Percentiles rank a stretch among this genome's conserved stretches.
phyloP scores from a whole-genome alignment of 2,329 filamentous ascomycete genomes.

The Claviceps africana region DNA sequence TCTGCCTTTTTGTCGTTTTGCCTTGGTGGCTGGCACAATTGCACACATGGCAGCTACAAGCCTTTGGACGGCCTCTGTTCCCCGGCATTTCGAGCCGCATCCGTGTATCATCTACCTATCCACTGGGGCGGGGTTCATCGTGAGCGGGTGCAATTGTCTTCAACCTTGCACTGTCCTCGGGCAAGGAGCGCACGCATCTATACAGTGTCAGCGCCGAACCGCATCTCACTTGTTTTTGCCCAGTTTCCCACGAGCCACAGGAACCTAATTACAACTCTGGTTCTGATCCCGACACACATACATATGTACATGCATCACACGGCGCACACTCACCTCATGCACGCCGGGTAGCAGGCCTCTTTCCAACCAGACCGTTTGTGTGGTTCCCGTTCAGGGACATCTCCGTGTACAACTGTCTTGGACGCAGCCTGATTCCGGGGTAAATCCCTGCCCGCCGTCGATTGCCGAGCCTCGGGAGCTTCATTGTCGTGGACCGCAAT shows the following conservation, averaged over 20 bases:
- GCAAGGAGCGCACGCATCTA: not conserved
- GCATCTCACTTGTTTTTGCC: slow-evolving; percentile 1
- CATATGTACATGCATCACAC: not conserved
- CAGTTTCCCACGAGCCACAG: not conserved
- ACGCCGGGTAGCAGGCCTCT: not conserved
- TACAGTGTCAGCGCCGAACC: not conserved
- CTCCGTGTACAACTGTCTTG: not conserved
- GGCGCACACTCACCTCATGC: not conserved
- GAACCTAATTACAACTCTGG: not conserved
- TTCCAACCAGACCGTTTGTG: not conserved
- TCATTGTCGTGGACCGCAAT: no score
- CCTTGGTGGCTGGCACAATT: no score
- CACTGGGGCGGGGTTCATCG: no score
- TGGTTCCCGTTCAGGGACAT: not conserved
- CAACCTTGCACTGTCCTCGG: not conserved
- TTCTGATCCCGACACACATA: no score
- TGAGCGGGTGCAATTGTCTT: no score
- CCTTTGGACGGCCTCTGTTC: no score
- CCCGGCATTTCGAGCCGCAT: no score
- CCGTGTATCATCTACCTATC: no score
- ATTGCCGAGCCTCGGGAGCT: not conserved
- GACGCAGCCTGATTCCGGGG: not conserved
- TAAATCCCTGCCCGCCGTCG: not conserved
- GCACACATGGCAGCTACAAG: no score
- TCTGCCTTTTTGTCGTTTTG: no score